Percentiles rank a stretch among this genome's conserved stretches.
Evolutionary conservation across 139 green algal species (phyloP).

Genomic region (Micractinium conductrix): DNA sequence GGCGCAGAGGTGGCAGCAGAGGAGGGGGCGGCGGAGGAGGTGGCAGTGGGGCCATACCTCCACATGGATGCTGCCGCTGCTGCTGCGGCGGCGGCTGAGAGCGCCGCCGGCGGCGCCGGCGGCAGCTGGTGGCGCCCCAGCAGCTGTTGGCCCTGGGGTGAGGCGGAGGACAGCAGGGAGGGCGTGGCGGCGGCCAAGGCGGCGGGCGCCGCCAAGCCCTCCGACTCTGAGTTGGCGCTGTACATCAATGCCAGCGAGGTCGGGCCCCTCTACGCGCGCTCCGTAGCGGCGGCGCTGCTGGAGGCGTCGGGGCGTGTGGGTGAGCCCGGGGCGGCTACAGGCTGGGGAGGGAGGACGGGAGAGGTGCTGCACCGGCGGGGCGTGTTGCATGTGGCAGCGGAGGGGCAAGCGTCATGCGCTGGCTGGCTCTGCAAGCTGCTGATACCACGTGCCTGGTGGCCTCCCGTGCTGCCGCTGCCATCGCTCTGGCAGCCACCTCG

Average conservation of each 20-base stretch:
- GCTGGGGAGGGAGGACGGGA: neutral
- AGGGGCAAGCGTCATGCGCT: neutral
- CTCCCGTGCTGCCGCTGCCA: neutral
- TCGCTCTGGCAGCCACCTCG: too few relatives aligned
- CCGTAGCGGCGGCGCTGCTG: conserved; percentile 60
- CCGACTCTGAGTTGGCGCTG: conserved; percentile 42
- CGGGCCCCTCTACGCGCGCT: conserved; percentile 53
- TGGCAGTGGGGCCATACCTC: neutral
- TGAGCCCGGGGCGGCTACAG: neutral
- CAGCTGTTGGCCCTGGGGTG: conserved; percentile 14
- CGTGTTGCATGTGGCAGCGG: too few relatives aligned
- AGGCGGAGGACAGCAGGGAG: neutral
- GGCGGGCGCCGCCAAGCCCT: conserved; percentile 25
- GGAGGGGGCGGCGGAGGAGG: neutral
- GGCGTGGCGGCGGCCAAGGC: neutral
- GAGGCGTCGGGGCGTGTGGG: conserved; percentile 40
- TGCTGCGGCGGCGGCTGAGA: neutral
- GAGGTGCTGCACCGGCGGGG: too few relatives aligned
- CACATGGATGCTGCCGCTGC: neutral
- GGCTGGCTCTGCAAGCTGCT: neutral
- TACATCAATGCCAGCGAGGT: conserved; percentile 60
- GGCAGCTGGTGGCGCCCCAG: conserved; percentile 26
- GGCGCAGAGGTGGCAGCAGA: neutral
- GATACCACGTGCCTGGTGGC: neutral
- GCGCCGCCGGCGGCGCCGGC: neutral